phyloP scores from a whole-genome alignment of 176 grass and related monocot species.

The Aegilops sharonensis region DNA sequence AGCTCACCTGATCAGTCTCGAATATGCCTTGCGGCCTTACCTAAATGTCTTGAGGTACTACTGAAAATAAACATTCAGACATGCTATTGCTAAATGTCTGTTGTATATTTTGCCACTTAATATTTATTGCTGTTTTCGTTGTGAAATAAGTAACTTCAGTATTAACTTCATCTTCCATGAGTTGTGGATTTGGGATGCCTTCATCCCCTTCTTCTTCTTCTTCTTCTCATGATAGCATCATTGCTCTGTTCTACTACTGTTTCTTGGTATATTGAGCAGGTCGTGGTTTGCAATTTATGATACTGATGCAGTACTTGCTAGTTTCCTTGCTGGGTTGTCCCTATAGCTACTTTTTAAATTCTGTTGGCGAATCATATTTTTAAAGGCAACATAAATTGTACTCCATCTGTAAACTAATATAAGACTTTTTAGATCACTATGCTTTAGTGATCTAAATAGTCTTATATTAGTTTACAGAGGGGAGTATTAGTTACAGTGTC shows the following conservation, averaged over 20 bases:
- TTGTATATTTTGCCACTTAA: too few species aligned
- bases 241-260: background rate
- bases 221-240: background rate
- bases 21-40: background rate
- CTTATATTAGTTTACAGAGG: too few species aligned
- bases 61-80: background rate
- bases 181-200: background rate
- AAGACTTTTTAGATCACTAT: too few species aligned
- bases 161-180: background rate
- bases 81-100: too few species aligned
- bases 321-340: background rate
- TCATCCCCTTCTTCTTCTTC: background rate
- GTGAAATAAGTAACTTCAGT: background rate
- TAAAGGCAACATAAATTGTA: background rate
- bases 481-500: background rate
- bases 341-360: background rate
- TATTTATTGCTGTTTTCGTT: background rate
- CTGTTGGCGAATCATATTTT: background rate
- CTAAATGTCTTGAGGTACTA: background rate
- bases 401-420: too few species aligned
- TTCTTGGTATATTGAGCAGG: background rate
- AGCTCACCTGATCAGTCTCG: background rate
- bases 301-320: background rate
- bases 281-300: background rate
- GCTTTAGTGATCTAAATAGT: too few species aligned